phyloP scores from a whole-genome alignment of 495 filamentous ascomycete genomes.

The Penicillium arizonense region DNA sequence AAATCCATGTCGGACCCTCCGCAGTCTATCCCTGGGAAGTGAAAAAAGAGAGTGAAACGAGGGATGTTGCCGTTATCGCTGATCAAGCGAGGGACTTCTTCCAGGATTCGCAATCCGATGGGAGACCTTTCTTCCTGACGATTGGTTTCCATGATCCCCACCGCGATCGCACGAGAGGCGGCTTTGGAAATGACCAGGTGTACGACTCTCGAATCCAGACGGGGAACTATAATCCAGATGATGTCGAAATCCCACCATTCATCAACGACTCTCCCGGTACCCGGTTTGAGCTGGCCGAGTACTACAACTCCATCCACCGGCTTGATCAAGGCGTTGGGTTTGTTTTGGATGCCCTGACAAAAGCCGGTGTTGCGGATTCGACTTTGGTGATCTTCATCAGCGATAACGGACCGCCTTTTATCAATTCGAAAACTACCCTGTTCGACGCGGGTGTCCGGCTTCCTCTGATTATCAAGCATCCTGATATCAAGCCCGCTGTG shows the following conservation, averaged over 20 bases:
- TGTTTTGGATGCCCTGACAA: constrained; percentile 32
- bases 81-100: constrained; percentile 36
- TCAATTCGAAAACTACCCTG: constrained; percentile 49
- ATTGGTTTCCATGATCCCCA: constrained; percentile 48
- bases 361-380: constrained; percentile 26
- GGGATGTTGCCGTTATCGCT: constrained; percentile 30
- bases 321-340: constrained; percentile 42
- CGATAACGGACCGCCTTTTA: constrained; percentile 48
- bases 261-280: constrained; percentile 36
- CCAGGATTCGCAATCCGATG: constrained; percentile 21
- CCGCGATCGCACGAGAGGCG: constrained; percentile 35
- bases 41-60: constrained; percentile 32
- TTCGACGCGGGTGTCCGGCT: constrained; percentile 46
- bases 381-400: constrained; percentile 45
- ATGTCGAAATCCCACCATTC: constrained; percentile 34
- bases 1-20: constrained; percentile 44
- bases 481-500: constrained; percentile 14
- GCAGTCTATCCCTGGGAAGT: constrained; percentile 42
- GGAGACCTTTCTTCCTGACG: constrained; percentile 39
- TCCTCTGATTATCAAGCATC: constrained; percentile 36
- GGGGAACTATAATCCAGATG: constrained; percentile 11
- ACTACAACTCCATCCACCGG: constrained; percentile 40
- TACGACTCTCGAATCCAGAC: constrained; percentile 16
- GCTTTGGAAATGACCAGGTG: constrained; percentile 40
- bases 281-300: constrained; percentile 39